Percentiles rank a stretch among this genome's conserved stretches.
phyloP scores from a whole-genome alignment of 352 stramenopile genomes.

The Bremia lactucae region DNA sequence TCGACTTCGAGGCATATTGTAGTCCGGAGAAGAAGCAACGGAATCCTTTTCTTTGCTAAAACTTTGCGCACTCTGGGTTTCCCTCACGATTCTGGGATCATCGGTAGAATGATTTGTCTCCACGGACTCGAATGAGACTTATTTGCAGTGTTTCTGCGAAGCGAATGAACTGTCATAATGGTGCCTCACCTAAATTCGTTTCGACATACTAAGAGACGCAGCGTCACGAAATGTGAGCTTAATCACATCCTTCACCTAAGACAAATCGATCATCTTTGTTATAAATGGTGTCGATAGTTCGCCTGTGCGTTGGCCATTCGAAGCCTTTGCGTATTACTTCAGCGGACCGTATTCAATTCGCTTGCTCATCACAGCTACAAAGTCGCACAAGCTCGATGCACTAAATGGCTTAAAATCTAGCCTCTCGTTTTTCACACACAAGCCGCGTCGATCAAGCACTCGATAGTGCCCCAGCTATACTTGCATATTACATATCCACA shows the following conservation, averaged over 20 bases:
- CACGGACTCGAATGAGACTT: conserved; percentile 52
- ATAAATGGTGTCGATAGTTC: conserved; percentile 31
- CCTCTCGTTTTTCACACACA: conserved; percentile 34
- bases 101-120: conserved; percentile 47
- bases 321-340: conserved; percentile 38
- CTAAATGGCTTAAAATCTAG: conserved; percentile 42
- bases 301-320: conserved; percentile 20
- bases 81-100: conserved; percentile 31
- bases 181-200: conserved; percentile 49
- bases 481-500: conserved; percentile 27
- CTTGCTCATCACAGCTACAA: conserved; percentile 32
- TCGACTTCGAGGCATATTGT: conserved; percentile 25
- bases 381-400: conserved; percentile 46
- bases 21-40: conserved; percentile 30
- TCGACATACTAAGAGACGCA: conserved; percentile 39
- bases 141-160: conserved; percentile 48
- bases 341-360: conserved; percentile 22
- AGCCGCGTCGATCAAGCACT: conserved; percentile 43
- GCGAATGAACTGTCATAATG: conserved; percentile 57
- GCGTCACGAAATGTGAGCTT: conserved; percentile 27
- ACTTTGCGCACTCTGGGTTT: conserved; percentile 53
- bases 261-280: conserved; percentile 30
- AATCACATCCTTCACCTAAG: conserved; percentile 37
- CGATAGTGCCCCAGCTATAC: conserved; percentile 53
- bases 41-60: conserved; percentile 52